Base-by-base conservation (phyloP, 2,329 filamentous ascomycete genomes). In the Dactylellina leptospora region DNA sequence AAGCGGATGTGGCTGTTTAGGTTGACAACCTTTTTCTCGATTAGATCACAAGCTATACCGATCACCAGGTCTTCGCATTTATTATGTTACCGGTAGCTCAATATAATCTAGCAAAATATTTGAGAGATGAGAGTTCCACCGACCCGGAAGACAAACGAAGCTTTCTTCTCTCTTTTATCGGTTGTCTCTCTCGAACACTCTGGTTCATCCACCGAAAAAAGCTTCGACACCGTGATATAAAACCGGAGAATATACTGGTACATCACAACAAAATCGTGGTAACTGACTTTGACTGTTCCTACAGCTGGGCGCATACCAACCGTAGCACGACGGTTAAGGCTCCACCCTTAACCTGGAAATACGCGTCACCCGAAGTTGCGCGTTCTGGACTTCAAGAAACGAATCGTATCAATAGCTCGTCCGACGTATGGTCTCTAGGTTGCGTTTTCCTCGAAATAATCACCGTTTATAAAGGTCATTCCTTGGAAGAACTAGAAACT, bases 31-130 rank as follows among this genome's bases (percentile, higher is more conserved):
- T 70, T 20, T 4, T 28, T 22, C 33, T 33, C 23, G 28, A 45
- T 20, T 45, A 72, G 75, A 54, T 76, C 18, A 69, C 66, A 9
- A 75, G 75, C 30, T 78, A 77, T 36, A 76, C 75, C 6, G 75
- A 77, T 53, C 54, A 18, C 9, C 74, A 73, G 25, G 74, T 74
- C 30, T 50, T 77, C 23, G 76, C 60, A 16, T 44, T 77, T 4
- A 61, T 77, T 10, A 76, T 78, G 75, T 50, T 38, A 10, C 77
- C 77, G 11, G 74, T 78, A n/a, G 77, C 76, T 13, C 75, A 78
- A 10, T 72, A 38, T 38, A 75, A 77, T 33, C 62, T 78, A 6
- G 53, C 50, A 13, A 42, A 54, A 10, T 76, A 64, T 48, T 42
- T 60, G 8, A 28, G n/a, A 20, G 44, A 71, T 9, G n/a, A 38